Base-by-base conservation (phyloP, 306 rosid species). In the Hippophae tibetana region DNA sequence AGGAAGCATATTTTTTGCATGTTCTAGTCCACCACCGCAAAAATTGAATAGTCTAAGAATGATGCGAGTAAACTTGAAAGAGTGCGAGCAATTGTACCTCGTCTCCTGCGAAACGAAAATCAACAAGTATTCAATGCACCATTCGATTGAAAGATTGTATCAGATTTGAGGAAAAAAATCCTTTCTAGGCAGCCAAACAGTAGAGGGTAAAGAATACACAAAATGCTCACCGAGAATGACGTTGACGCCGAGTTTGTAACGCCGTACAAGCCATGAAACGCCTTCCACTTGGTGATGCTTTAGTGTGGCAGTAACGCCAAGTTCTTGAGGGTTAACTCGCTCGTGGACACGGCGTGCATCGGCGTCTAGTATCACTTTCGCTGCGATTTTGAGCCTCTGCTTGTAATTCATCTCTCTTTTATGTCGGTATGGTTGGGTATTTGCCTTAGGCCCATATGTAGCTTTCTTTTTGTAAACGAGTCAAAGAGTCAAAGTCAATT, bases 271-370 rank as follows among this genome's bases (percentile, higher is more conserved):
- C 95, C 98, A 90, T 47, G 79, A 83, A 64, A 87, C 78, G 58
- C 98, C 98, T 72, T 90, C 95, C 42, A 85, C 76, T 71, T 90
- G 98, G 77, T 90, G 69, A 10, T 87, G 92, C 47, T 87, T 87
- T 61, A 90, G 84, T 47, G 84, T 83, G 43, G 89, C 96, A 65
- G 69, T 81, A 7, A 87, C 73, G 10, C 95, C 95, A 18, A 85
- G 75, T 55, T 79, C 85, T 7, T 74, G 70, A 25, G 18, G 8
- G 31, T 60, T 52, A 6, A 64, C 64, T 7, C 70, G 76, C 72
- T 57, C 67, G 53, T 74, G 64, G 6, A 60, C 68, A 63, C 73
- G 12, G 58, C 68, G 56, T 66, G 76, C 62, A 31, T 78, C 89
- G 9, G 63, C 52, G 31, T 68, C 71, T 27, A 70, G 77, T 10